phyloP scores from a whole-genome alignment of 306 rosid genomes.

The Glycine tomentella region DNA sequence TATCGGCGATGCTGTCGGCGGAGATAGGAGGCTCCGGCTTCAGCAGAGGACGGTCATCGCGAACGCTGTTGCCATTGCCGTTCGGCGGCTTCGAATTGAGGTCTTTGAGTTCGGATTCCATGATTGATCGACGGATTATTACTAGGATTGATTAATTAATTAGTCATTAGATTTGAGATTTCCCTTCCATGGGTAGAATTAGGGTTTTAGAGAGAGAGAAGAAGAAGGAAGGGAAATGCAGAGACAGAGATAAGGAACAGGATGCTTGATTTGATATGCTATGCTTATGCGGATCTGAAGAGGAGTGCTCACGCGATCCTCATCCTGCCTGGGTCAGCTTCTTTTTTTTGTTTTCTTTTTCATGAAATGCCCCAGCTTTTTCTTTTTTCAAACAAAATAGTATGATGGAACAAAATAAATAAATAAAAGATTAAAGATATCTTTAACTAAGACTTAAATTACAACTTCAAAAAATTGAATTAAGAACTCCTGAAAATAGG shows the following conservation, averaged over 20 bases:
- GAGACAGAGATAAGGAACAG: not conserved
- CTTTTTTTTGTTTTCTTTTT: not conserved
- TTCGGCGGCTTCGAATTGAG: conserved; percentile 51
- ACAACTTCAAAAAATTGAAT: not conserved
- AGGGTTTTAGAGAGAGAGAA: conserved; percentile 38
- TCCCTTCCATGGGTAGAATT: not conserved
- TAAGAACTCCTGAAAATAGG: too few relatives aligned
- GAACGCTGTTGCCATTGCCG: not conserved
- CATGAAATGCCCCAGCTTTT: not conserved
- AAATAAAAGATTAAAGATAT: too few relatives aligned
- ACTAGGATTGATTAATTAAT: not conserved
- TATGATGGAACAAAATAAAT: not conserved
- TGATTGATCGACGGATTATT: not conserved
- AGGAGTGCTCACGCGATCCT: not conserved
- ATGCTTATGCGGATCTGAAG: not conserved
- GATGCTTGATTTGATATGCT: not conserved
- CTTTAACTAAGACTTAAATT: not conserved
- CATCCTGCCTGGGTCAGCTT: not conserved
- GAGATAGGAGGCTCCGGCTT: conserved; percentile 56
- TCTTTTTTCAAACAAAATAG: not conserved
- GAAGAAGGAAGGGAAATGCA: not conserved
- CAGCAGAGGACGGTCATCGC: conserved; percentile 80
- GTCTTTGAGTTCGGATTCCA: conserved; percentile 79
- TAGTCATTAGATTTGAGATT: not conserved
- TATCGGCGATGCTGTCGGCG: conserved; percentile 44